These are phyloP conservation scores for Chrysochromulina tobinii DNA, from an alignment of 78 protist genomes.

Conservation along the genomic window DNA sequence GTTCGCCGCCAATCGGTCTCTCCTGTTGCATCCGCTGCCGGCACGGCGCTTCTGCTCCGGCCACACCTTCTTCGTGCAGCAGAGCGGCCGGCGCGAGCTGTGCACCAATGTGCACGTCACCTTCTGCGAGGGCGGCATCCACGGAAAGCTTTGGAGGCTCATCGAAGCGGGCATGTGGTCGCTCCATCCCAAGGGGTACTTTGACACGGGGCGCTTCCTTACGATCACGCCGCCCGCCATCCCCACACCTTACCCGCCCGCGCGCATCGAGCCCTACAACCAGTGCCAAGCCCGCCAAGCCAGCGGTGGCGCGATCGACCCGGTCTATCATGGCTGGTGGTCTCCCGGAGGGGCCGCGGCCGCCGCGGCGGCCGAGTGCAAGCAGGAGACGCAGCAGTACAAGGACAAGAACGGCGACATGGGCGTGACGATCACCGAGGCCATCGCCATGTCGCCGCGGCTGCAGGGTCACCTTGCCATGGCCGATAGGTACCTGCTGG, in stretches of 20 bases:
- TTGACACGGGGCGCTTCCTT: neutral
- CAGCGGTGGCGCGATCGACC: neutral
- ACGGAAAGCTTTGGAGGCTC: slow-evolving; percentile 9
- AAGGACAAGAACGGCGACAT: neutral
- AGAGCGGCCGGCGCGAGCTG: neutral
- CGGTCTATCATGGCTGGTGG: neutral
- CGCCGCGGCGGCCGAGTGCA: neutral
- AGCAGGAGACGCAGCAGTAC: neutral
- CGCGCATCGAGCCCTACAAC: neutral
- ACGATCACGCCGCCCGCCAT: neutral
- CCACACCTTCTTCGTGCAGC: slow-evolving; percentile 27
- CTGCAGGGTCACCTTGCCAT: neutral
- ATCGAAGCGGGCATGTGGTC: neutral
- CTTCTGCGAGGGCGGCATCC: slow-evolving; percentile 21
- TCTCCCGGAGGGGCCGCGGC: neutral
- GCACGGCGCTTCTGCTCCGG: neutral
- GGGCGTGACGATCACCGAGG: neutral
- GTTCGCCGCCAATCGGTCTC: neutral
- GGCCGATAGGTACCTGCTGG: neutral
- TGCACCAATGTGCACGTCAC: slow-evolving; percentile 13
- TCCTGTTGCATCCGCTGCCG: neutral
- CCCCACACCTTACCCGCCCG: neutral
- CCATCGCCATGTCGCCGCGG: neutral
- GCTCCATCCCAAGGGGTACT: neutral
- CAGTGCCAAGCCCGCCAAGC: neutral